Percentiles rank a stretch among this genome's conserved stretches.
These are phyloP conservation scores for Ambrosia artemisiifolia DNA, from an alignment of 129 eudicot species.

Conservation along the genomic window DNA sequence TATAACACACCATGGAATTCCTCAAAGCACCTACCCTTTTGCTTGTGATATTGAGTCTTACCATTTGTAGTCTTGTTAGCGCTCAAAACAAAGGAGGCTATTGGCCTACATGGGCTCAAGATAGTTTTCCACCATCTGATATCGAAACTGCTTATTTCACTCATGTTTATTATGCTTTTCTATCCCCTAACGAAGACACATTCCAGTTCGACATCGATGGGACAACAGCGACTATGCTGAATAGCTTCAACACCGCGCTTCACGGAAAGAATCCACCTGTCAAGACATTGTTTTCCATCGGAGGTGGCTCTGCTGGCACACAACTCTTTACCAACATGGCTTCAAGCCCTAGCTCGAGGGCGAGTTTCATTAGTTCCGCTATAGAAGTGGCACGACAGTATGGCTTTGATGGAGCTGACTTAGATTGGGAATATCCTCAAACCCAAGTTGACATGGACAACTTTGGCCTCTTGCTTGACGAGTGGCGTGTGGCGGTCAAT, in stretches of 20 bases:
- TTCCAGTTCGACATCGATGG: slow-evolving; percentile 43
- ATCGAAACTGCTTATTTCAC: slow-evolving; percentile 51
- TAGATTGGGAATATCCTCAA: slow-evolving; percentile 75
- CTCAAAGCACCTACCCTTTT: slow-evolving; percentile 9
- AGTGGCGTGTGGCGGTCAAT: slow-evolving; percentile 59
- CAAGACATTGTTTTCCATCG: slow-evolving; percentile 55
- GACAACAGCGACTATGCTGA: slow-evolving; percentile 34
- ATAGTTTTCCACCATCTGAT: slow-evolving; percentile 39
- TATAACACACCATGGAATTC: slow-evolving; percentile 18
- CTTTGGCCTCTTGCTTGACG: slow-evolving; percentile 37
- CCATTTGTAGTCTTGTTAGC: neutral
- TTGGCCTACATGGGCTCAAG: slow-evolving; percentile 57
- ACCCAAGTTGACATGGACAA: slow-evolving; percentile 51
- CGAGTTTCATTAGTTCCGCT: slow-evolving; percentile 49
- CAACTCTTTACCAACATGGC: slow-evolving; percentile 47
- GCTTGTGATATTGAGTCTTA: slow-evolving; percentile 21
- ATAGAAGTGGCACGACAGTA: slow-evolving; percentile 62
- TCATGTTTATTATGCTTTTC: slow-evolving; percentile 63
- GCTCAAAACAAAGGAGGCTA: slow-evolving; percentile 50
- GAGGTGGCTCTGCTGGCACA: slow-evolving; percentile 48
- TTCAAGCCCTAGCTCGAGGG: slow-evolving; percentile 18
- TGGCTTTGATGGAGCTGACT: slow-evolving; percentile 67
- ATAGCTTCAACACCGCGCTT: slow-evolving; percentile 59
- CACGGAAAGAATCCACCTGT: slow-evolving; percentile 37
- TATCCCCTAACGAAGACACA: slow-evolving; percentile 48